Percentiles rank a stretch among this genome's conserved stretches.
Evolutionary conservation across 2,329 filamentous ascomycete species (phyloP).

Genomic region (Epichloe baconii): DNA sequence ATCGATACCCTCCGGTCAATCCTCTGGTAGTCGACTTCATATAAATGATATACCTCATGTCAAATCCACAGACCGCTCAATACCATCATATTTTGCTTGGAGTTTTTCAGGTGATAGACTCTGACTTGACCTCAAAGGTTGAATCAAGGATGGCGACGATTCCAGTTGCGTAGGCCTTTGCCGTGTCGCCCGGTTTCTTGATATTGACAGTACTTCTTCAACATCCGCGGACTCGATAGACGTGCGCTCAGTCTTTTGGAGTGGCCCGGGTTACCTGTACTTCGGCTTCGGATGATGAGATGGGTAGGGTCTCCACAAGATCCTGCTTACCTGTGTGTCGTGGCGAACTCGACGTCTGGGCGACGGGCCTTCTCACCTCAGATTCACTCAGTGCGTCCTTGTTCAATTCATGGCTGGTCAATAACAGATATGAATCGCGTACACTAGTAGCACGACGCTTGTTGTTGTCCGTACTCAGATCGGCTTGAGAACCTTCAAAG

Average conservation of each 20-base stretch:
- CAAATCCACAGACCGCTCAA: constrained; percentile 14
- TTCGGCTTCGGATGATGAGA: constrained; percentile 5
- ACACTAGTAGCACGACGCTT: neutral
- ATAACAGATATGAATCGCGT: neutral
- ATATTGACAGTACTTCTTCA: constrained; percentile 2
- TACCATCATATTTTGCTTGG: constrained; percentile 16
- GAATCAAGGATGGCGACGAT: constrained; percentile 4
- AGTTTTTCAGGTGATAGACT: neutral
- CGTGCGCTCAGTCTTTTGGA: neutral
- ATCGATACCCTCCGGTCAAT: neutral
- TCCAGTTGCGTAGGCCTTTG: neutral
- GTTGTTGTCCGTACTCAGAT: constrained; percentile 7
- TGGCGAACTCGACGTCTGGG: neutral
- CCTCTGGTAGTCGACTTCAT: neutral
- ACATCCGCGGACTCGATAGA: neutral
- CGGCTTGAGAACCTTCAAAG: constrained; percentile 9
- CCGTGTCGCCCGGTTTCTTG: neutral
- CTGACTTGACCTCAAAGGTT: constrained; percentile 2
- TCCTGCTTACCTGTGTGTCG: neutral
- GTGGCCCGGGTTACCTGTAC: neutral
- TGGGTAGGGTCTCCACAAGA: constrained; percentile 3
- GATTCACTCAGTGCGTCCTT: neutral
- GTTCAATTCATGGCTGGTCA: neutral
- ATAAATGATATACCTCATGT: constrained; percentile 4
- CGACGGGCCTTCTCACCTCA: neutral